These are phyloP conservation scores for Chaetomium sp. DNA, from an alignment of 2,329 filamentous ascomycete genomes.

Conservation along the genomic window DNA sequence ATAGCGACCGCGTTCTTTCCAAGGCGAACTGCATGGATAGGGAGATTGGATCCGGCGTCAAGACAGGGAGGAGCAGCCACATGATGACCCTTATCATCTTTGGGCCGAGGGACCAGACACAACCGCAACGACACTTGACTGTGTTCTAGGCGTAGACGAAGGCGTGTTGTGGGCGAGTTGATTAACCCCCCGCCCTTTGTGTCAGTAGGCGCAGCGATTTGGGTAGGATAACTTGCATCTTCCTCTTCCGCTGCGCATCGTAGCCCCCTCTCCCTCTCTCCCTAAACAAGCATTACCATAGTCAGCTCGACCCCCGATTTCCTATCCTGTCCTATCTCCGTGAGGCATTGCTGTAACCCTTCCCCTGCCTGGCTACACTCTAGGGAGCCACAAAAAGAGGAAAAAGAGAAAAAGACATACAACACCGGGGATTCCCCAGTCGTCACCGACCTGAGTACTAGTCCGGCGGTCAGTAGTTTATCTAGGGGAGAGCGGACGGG, in stretches of 20 bases:
- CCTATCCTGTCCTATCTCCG: neutral
- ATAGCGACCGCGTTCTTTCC: conserved; percentile 7
- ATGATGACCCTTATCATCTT: neutral
- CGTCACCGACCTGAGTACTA: too few species aligned
- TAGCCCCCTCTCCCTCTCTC: neutral
- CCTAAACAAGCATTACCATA: neutral
- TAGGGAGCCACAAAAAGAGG: too few species aligned
- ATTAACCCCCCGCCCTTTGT: conserved; percentile 1
- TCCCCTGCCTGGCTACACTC: neutral
- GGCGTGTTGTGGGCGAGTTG: conserved; percentile 6
- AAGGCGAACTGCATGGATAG: neutral
- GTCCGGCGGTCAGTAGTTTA: too few species aligned
- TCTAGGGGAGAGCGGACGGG: too few species aligned
- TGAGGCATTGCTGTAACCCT: neutral
- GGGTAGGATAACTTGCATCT: conserved; percentile 20
- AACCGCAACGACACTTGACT: neutral
- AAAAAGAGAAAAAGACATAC: too few species aligned
- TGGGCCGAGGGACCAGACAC: conserved; percentile 5
- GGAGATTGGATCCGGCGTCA: conserved; percentile 15
- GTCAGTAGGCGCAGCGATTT: conserved; percentile 16
- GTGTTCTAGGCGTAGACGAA: conserved; percentile 13
- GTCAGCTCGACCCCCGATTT: neutral
- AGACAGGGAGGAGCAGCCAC: neutral
- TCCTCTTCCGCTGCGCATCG: neutral
- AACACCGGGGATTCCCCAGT: too few species aligned